These are phyloP conservation scores for Talaromyces sp. DNA, from an alignment of 2,329 filamentous ascomycete genomes.

Conservation along the genomic window DNA sequence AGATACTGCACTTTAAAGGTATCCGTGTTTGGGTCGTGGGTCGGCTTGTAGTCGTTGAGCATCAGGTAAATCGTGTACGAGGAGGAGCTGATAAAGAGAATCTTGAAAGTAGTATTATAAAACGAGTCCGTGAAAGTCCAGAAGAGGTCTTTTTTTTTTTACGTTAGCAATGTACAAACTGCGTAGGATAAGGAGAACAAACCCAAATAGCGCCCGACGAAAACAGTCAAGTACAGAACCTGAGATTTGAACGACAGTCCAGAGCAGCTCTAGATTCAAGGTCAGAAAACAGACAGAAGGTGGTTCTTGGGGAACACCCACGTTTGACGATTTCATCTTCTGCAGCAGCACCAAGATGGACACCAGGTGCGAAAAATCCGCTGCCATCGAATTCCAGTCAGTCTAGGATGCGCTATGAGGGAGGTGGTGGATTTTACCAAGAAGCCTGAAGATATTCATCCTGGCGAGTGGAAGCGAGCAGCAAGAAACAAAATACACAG, in stretches of 20 bases:
- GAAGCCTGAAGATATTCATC: slow-evolving; percentile 67
- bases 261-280: slow-evolving; percentile 69
- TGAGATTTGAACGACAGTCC: slow-evolving; percentile 99
- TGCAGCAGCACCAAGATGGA: slow-evolving; percentile 93
- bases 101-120: slow-evolving; percentile 94
- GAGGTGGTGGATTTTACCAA: slow-evolving; percentile 44
- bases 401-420: neutral
- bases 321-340: slow-evolving; percentile 92
- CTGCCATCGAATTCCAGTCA: slow-evolving; percentile 40
- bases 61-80: slow-evolving; percentile 97
- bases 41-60: slow-evolving; percentile 95
- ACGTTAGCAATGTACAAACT: neutral
- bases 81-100: slow-evolving; percentile 86
- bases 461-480: slow-evolving; percentile 20
- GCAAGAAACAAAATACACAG: neutral
- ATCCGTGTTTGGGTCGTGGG: slow-evolving; percentile 92
- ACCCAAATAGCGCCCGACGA: slow-evolving; percentile 88
- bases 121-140: slow-evolving; percentile 72
- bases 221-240: slow-evolving; percentile 89
- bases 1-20: slow-evolving; percentile 97
- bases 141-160: slow-evolving; percentile 68
- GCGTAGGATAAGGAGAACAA: slow-evolving; percentile 17
- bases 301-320: slow-evolving; percentile 42
- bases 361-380: slow-evolving; percentile 89
- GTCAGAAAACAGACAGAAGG: neutral